Percentiles rank a stretch among this genome's conserved stretches.
phyloP scores from a whole-genome alignment of 2,329 filamentous ascomycete species.

The Arthrobotrys entomopaga region DNA sequence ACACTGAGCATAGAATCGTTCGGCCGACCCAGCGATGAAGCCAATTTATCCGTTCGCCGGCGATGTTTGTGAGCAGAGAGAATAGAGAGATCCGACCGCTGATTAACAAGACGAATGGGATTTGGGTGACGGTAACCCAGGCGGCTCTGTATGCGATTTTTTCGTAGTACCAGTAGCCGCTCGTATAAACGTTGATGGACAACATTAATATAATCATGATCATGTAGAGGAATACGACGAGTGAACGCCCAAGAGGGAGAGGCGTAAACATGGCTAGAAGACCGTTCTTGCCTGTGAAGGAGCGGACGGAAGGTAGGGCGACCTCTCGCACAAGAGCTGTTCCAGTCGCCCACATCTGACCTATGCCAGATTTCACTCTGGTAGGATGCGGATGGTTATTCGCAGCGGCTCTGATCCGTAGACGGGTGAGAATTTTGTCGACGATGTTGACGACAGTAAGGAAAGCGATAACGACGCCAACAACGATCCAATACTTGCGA shows the following conservation, averaged over 20 bases:
- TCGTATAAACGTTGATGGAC: constrained; percentile 64
- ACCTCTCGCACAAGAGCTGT: constrained; percentile 70
- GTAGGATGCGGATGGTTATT: constrained; percentile 63
- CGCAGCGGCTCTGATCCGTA: constrained; percentile 38
- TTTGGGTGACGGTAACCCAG: constrained; percentile 73
- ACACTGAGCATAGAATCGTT: constrained; percentile 74
- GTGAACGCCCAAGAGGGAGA: constrained; percentile 69
- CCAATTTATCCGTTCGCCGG: constrained; percentile 78
- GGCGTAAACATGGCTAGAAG: constrained; percentile 69
- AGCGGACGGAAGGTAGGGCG: constrained; percentile 69
- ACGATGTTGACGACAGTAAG: constrained; percentile 45
- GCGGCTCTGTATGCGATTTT: constrained; percentile 75
- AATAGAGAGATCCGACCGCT: constrained; percentile 71
- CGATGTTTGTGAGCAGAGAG: constrained; percentile 71
- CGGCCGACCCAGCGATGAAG: constrained; percentile 77
- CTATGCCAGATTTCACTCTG: constrained; percentile 64
- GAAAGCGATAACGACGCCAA: constrained; percentile 44
- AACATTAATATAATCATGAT: constrained; percentile 63
- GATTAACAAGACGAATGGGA: constrained; percentile 73
- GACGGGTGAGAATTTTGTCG: constrained; percentile 38
- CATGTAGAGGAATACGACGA: constrained; percentile 70
- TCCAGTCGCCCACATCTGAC: constrained; percentile 69
- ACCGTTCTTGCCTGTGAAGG: constrained; percentile 62
- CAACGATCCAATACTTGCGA: constrained; percentile 47
- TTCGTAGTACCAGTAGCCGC: constrained; percentile 71